Percentiles rank a stretch among this genome's conserved stretches.
phyloP scores from a whole-genome alignment of 177 flowering plant genomes.

The Telopea speciosissima region DNA sequence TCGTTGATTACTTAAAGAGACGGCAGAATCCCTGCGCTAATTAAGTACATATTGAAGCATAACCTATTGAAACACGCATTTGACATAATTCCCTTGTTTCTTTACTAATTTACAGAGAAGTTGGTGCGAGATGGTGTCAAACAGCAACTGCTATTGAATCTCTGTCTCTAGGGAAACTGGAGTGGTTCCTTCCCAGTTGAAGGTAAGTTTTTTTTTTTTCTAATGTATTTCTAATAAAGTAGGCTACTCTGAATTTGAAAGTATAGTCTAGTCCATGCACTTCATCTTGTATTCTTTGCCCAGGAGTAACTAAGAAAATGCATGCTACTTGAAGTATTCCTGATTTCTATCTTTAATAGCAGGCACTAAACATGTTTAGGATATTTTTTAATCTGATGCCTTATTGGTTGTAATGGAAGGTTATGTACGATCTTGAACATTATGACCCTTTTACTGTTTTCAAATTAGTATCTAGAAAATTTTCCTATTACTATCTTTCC shows the following conservation, averaged over 20 bases:
- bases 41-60: background rate
- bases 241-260: background rate
- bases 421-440: background rate
- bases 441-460: background rate
- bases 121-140: background rate
- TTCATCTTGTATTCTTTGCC: background rate
- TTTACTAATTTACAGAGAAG: slow-evolving; percentile 3
- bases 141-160: background rate
- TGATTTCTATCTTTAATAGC: background rate
- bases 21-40: too few relatives aligned
- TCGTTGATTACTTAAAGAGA: background rate
- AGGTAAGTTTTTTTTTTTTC: background rate
- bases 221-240: background rate
- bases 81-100: background rate
- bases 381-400: background rate
- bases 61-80: background rate
- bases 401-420: background rate
- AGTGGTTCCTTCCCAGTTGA: background rate
- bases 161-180: background rate
- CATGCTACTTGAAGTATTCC: background rate
- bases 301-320: background rate
- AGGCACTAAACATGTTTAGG: background rate
- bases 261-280: background rate
- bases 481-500: too few relatives aligned
- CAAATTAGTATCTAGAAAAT: background rate